Evolutionary conservation across 495 filamentous ascomycete species (phyloP), one percentile per base, ranked within the genome.

Genomic region (Podospora sp.): DNA sequence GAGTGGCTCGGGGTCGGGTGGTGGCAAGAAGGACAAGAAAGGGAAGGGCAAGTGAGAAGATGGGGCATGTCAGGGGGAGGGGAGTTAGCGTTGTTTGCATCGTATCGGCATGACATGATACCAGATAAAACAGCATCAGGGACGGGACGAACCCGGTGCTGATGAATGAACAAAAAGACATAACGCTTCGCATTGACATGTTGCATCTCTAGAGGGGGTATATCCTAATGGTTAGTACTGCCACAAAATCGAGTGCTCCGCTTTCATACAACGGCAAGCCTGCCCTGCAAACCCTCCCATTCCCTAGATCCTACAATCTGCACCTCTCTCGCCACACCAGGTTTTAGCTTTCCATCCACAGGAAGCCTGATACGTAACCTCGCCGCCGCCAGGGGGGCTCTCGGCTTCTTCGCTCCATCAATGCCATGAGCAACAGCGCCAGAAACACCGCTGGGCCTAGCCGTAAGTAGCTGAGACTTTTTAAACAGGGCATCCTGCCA

Each of bases 351-450:
- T 14, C 70, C 75, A 35, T 84, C 76, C 21, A 68, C 80, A 3
- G 81, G 82, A 6, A 85, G 64, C 21, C 76, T 63, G 36, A 87
- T 79, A 68, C 84, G 77, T 56, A 86, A 69, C 65, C 72, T 82
- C 6, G 83, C 84, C 0, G 78, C 85, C 22, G 80, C 73, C 29
- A 20, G 33, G n/a, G 73, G 72, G 9, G 73, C 73, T 71, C 76
- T 80, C 22, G 51, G 62, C 40, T 72, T 78, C 49, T 76, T 68
- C 11, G 33, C 33, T 3, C 71, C 53, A 52, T 64, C 55, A 3
- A 27, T 50, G 49, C 21, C 14, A 16, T 22, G 35, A 40, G 60
- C 49, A 6, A 27, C 40, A 4, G 16, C 40, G 40, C 14, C 20
- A 18, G 49, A 22, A 8, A 21, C 20, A 56, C 12, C 16, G 20